Evolutionary conservation across 2,329 filamentous ascomycete genomes (phyloP), one percentile per base, ranked within the genome.

Genomic region (Chalaropsis ovoidea): DNA sequence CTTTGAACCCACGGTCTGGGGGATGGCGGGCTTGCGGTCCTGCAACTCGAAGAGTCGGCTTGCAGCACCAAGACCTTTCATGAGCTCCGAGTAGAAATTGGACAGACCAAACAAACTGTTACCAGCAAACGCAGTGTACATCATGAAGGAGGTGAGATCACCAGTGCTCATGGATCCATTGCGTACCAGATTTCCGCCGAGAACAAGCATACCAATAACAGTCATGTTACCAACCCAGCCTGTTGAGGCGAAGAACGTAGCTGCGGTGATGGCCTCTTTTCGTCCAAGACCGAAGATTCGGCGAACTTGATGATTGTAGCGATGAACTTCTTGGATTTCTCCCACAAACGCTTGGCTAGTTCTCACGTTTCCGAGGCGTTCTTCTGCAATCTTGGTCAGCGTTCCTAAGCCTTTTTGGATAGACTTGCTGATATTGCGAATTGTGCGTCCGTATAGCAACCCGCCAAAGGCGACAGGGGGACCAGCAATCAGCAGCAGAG

Each of bases 21-120:
- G 87, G 68, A 97, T 95, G 1, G 86, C 87, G 0, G 92, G 89
- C 67, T 89, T 80, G 69, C 94, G 86, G 74, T 99, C 94, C 74
- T 97, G 92, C 5, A 99, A 82, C 73, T 99, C 94, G 72, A 99
- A 99, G 0, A 99, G 80, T 68, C 94, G 88, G 72, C 88, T 95
- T n/a, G 94, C 94, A 52, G 94, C 94, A 71, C 95, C 94, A 3
- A 96, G 93, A 52, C 95, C 95, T 76, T 99, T 99, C 94, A 99
- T 99, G 68, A 99, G 81, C 74, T 99, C 94, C 0, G 92, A 96
- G 76, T 96, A 99, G 77, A 99, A 99, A 66, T 89, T 90, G 3
- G 91, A 96, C 1, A 99, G 80, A 3, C 94, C 94, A 70, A 97
- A 96, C 69, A 99, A 83, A 75, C 90, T 95, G 61, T 89, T 94